These are phyloP conservation scores for Vitis rupestris DNA, from an alignment of 164 flowering plant genomes.

Conservation along the genomic window DNA sequence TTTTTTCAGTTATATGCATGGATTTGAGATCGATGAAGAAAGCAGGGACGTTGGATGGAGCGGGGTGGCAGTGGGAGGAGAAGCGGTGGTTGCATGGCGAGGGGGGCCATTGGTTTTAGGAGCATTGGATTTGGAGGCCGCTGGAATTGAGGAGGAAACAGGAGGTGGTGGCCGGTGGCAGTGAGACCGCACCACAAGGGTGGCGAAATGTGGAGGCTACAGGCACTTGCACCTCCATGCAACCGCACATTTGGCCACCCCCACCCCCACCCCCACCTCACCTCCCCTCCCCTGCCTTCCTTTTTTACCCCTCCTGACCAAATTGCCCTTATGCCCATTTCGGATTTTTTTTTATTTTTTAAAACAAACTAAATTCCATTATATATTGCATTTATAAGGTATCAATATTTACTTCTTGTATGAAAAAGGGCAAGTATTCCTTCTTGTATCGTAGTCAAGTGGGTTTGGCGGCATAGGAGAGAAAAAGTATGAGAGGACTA, in stretches of 20 bases:
- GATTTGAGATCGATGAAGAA: too few species aligned
- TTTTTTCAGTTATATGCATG: too few species aligned
- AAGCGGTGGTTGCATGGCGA: not conserved
- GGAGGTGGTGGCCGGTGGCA: not conserved
- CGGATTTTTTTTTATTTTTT: fast-evolving
- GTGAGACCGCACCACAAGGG: not conserved
- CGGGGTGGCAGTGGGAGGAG: not conserved
- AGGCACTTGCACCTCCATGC: slow-evolving; percentile 24
- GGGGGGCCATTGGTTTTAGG: too few species aligned
- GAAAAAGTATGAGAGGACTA: too few species aligned
- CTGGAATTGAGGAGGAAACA: not conserved
- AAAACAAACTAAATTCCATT: too few species aligned
- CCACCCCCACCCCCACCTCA: fast-evolving
- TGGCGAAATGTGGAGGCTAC: slow-evolving; percentile 20
- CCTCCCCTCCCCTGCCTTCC: not conserved
- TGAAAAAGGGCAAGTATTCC: too few species aligned
- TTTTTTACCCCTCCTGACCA: not conserved
- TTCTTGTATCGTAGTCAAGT: too few species aligned
- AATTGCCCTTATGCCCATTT: not conserved
- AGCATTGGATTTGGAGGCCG: not conserved
- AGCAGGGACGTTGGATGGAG: too few species aligned
- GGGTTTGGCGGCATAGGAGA: too few species aligned
- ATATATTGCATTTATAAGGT: too few species aligned
- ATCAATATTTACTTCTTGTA: too few species aligned
- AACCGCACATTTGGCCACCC: slow-evolving; percentile 46